These are phyloP conservation scores for Albatrellus ellisii DNA, from an alignment of 768 basidiomycete species.

Conservation along the genomic window DNA sequence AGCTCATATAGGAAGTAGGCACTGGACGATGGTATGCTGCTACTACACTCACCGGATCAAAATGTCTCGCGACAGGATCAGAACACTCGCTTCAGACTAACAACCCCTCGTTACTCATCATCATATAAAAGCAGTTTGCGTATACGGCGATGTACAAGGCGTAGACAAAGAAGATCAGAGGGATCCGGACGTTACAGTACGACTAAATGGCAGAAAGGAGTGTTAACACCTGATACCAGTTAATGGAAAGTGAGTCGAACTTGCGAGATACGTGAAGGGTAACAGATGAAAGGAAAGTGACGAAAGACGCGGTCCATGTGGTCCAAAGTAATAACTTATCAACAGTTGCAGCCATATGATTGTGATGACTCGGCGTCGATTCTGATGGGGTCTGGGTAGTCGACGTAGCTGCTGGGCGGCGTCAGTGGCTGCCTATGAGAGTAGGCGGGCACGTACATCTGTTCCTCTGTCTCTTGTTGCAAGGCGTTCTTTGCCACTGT, in stretches of 20 bases:
- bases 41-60: no score
- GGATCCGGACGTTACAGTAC: conserved; percentile 1
- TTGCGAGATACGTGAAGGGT: not conserved
- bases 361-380: conserved; percentile 89
- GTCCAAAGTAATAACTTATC: conserved; percentile 16
- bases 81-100: no score
- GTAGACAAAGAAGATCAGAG: not conserved
- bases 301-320: not conserved
- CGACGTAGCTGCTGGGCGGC: conserved; percentile 60
- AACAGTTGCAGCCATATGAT: conserved; percentile 89
- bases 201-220: not conserved
- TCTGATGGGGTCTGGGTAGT: conserved; percentile 98
- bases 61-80: no score
- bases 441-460: conserved; percentile 46
- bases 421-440: conserved; percentile 9
- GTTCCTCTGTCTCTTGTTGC: conserved; percentile 93
- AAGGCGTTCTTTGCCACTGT: conserved; percentile 99
- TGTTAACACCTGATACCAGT: not conserved
- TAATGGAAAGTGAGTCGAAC: not conserved
- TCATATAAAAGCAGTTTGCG: no score
- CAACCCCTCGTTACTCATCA: no score
- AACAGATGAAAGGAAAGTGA: not conserved
- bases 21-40: no score
- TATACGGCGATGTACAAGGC: not conserved
- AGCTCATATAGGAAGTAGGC: no score